Percentiles rank a stretch among this genome's conserved stretches.
Evolutionary conservation across 352 stramenopile genomes (phyloP).

Genomic region (Phytophthora europaea): DNA sequence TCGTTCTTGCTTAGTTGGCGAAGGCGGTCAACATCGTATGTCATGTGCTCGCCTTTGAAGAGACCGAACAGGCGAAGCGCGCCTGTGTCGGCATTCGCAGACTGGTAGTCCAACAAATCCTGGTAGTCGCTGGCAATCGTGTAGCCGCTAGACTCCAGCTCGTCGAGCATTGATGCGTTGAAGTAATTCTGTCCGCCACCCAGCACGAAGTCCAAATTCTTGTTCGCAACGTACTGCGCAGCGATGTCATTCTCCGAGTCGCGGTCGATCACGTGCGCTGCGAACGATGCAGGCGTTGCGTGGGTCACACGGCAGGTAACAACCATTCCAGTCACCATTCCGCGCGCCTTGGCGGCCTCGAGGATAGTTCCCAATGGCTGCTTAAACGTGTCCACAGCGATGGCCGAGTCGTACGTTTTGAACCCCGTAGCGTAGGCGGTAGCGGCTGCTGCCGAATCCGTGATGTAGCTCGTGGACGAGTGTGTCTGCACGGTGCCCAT

Average conservation of each 20-base stretch:
- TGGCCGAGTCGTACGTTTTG: slow-evolving; percentile 75
- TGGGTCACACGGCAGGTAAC: slow-evolving; percentile 75
- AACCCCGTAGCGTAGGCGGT: slow-evolving; percentile 70
- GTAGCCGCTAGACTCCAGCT: slow-evolving; percentile 58
- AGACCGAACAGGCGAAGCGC: slow-evolving; percentile 68
- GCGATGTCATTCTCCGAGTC: slow-evolving; percentile 68
- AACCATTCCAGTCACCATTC: slow-evolving; percentile 77
- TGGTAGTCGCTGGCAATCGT: slow-evolving; percentile 63
- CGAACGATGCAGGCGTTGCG: slow-evolving; percentile 67
- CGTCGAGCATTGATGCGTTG: slow-evolving; percentile 53
- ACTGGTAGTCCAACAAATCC: slow-evolving; percentile 63
- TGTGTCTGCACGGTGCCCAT: slow-evolving; percentile 71
- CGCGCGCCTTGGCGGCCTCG: slow-evolving; percentile 67
- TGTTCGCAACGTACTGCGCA: slow-evolving; percentile 70
- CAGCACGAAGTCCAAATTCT: slow-evolving; percentile 75
- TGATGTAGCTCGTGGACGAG: slow-evolving; percentile 76
- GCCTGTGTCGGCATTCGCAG: slow-evolving; percentile 51
- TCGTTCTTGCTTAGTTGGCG: slow-evolving; percentile 48
- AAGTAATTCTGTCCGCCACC: slow-evolving; percentile 65
- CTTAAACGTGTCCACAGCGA: slow-evolving; percentile 65
- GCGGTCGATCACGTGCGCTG: slow-evolving; percentile 60
- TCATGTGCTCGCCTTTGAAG: slow-evolving; percentile 74
- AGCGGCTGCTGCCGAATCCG: slow-evolving; percentile 64
- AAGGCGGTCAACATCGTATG: slow-evolving; percentile 70
- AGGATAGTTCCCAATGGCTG: slow-evolving; percentile 71